Base-by-base conservation (phyloP, 1,284 basidiomycete genomes). In the Trametes pubescens region DNA sequence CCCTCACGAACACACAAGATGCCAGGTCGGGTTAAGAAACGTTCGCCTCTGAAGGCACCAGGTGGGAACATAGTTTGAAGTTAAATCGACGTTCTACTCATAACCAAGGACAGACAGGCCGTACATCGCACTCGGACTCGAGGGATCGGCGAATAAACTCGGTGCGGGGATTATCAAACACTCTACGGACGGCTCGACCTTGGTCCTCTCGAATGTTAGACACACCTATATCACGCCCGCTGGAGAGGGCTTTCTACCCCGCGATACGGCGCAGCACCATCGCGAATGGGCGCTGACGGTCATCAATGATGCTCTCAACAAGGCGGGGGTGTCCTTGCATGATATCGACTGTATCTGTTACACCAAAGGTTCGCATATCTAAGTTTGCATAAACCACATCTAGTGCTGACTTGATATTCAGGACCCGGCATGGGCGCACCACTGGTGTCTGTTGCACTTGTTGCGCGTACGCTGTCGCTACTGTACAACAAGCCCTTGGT, bases 341-440 rank as follows among this genome's bases (percentile, higher is more conserved):
- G 89, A 96, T 65, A 73, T 99, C 46, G 94, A 98, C 73, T 97
- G 96, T 71, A 96, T 99, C 57, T 98, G 96, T 74, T 99, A 91
- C 76, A 99, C 97, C 0, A 97, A 99, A 84, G 97, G 96, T 91
- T 66, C 47, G 78, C 10, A 4, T 0, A 18, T 22, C 14, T 16
- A 16, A 24, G 32, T 40, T 1, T 24, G 22, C 11, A 3, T 14
- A 13, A 13, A 56, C 44, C 53, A 29, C 58, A 55, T 56, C 58
- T 26, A 26, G 14, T 34, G 32, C 38, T 44, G n/a, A 32, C 29
- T n/a, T 9, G 43, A 60, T 21, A 34, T 51, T 11, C 72, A 96
- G 96, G 96, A 1, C 98, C 98, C 7, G 98, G 98, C 0, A 99
- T 99, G 98, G 98, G 98, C 55, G 96, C 95, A 48, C 97, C 97